Percentiles rank a stretch among this genome's conserved stretches.
phyloP scores from a whole-genome alignment of 768 basidiomycete genomes.

The Leccinellum rugosiceps region DNA sequence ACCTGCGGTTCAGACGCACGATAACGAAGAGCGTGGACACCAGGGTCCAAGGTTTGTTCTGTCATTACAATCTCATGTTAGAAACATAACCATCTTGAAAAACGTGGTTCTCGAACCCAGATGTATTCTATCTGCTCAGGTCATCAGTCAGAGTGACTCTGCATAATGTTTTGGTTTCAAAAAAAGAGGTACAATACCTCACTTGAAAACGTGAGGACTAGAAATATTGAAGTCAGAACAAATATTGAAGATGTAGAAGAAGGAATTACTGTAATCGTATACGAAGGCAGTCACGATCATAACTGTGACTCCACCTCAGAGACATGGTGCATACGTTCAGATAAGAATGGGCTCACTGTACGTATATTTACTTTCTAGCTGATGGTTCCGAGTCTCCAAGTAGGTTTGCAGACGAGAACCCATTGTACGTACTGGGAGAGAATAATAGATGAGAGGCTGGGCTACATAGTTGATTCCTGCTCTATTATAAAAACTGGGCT shows the following conservation, averaged over 20 bases:
- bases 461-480: not conserved
- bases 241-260: not conserved
- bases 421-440: not conserved
- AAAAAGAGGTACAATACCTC: not conserved
- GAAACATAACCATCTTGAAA: not conserved
- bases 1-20: not conserved
- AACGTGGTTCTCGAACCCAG: not conserved
- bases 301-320: not conserved
- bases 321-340: not conserved
- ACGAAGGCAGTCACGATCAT: not conserved
- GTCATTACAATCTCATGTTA: not conserved
- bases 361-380: fast-evolving
- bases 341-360: not conserved
- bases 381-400: too few relatives aligned
- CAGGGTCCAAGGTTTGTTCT: not conserved
- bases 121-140: not conserved
- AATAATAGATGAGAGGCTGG: too few relatives aligned
- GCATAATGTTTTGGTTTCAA: too few relatives aligned
- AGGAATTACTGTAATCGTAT: not conserved
- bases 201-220: not conserved
- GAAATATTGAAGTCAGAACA: not conserved
- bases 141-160: too few relatives aligned
- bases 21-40: not conserved
- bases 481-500: not conserved
- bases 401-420: not conserved